Evolutionary conservation across 176 grass and related monocot genomes (phyloP).

Genomic region (Sorghum bicolor): Sorghum_bicolor_NCBIv3 NC_012870.2:13420501-13421000

Average conservation of each 20-base stretch:
- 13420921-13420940: too few species aligned
- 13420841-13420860: not conserved
- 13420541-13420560: not conserved
- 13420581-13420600: not conserved
- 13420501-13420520: not conserved
- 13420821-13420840: not conserved
- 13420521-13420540: not conserved
- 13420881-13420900: conserved; percentile 19
- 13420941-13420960: not conserved
- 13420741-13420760: not conserved
- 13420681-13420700: not conserved
- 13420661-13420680: not conserved
- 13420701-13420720: not conserved
- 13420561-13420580: not conserved
- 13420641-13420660: not conserved
- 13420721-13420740: not conserved
- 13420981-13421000: not conserved
- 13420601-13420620: not conserved
- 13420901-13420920: conserved; percentile 14
- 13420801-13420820: not conserved
- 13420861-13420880: not conserved
- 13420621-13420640: not conserved
- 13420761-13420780: not conserved
- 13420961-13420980: not conserved
- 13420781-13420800: not conserved